These are phyloP conservation scores for Pseudogymnoascus sp. DNA, from an alignment of 2,329 filamentous ascomycete species.

Conservation along the genomic window DNA sequence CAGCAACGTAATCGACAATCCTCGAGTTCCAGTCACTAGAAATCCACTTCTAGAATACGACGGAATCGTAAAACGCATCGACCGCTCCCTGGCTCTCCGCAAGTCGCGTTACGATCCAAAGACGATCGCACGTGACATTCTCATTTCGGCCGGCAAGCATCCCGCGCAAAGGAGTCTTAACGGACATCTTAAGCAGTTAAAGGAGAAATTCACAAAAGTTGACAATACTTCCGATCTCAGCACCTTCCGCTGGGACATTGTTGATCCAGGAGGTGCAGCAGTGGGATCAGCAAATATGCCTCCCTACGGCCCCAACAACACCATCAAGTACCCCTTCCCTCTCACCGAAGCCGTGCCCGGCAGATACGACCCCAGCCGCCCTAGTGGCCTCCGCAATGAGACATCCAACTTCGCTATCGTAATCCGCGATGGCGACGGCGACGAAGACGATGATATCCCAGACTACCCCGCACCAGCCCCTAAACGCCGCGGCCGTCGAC, in stretches of 20 bases:
- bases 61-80: slow-evolving; percentile 10
- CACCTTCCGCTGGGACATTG: slow-evolving; percentile 14
- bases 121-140: slow-evolving; percentile 56
- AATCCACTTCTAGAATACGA: slow-evolving; percentile 11
- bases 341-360: background rate
- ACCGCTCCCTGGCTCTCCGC: slow-evolving; percentile 16
- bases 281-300: slow-evolving; percentile 1
- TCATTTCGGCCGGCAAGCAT: slow-evolving; percentile 55
- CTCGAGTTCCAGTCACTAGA: background rate
- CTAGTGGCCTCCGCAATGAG: background rate
- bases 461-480: background rate
- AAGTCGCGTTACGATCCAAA: slow-evolving; percentile 50
- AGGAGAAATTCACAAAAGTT: slow-evolving; percentile 6
- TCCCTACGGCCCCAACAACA: background rate
- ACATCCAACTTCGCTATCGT: background rate
- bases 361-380: background rate
- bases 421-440: background rate
- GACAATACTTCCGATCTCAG: slow-evolving; percentile 12
- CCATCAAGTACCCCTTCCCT: background rate
- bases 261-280: slow-evolving; percentile 7
- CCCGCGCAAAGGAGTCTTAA: slow-evolving; percentile 53
- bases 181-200: slow-evolving; percentile 41
- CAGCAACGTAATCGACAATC: background rate
- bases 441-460: background rate
- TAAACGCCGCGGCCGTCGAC: background rate